phyloP scores from a whole-genome alignment of 202 grass and related monocot genomes.

The Alloteropsis angusta region DNA sequence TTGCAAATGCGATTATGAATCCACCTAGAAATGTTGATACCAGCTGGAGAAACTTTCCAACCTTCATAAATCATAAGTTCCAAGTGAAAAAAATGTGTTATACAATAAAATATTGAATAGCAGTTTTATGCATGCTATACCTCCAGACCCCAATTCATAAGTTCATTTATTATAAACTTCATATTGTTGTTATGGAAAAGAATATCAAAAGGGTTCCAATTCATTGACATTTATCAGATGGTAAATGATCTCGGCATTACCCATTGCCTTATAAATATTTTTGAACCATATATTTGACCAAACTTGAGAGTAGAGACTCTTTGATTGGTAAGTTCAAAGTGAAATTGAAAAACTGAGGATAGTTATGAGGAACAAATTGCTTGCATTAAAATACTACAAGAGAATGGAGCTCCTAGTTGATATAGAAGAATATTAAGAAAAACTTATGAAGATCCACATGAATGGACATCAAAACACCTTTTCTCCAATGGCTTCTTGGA shows the following conservation, averaged over 20 bases:
- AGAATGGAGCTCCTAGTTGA: neutral
- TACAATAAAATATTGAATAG: neutral
- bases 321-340: neutral
- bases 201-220: neutral
- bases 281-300: neutral
- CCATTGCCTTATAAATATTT: neutral
- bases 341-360: neutral
- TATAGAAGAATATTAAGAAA: neutral
- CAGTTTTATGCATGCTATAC: neutral
- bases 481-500: slow-evolving; percentile 86
- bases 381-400: neutral
- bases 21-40: slow-evolving; percentile 60
- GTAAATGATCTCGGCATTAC: neutral
- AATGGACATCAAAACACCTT: slow-evolving; percentile 35
- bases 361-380: neutral
- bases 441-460: neutral
- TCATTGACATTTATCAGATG: neutral
- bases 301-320: neutral
- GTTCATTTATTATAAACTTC: neutral
- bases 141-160: neutral
- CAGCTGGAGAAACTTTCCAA: slow-evolving; percentile 68
- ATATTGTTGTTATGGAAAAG: neutral
- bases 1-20: slow-evolving; percentile 66
- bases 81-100: neutral
- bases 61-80: slow-evolving; percentile 18